Evolutionary conservation across 495 filamentous ascomycete genomes (phyloP), one percentile per base, ranked within the genome.

Genomic region (Rostrohypoxylon terebratum): DNA sequence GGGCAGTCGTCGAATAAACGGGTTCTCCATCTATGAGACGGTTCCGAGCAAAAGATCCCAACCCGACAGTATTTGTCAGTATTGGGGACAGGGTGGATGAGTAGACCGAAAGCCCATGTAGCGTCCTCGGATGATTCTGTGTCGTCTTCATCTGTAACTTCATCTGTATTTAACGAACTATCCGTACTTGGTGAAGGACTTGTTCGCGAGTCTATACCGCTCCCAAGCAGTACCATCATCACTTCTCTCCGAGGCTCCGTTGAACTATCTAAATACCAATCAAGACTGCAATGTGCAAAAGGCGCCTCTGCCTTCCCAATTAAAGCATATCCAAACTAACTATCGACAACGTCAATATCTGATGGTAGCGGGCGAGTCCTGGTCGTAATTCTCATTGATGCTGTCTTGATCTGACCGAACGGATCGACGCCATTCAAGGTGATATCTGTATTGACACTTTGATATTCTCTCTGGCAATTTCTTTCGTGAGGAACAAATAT

Each of bases 141-240:
- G 16, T 45, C 42, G 42, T 5, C 42, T 18, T 45, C 42, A 42
- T 42, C 38, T 28, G 4, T 28, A 28, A 18, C 42, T 18, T 45
- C 42, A 42, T 42, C 38, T 28, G 4, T 28, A 28, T 28, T 4
- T 4, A 4, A 28, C 25, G 25, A 28, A 38, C 34, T 38, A 7
- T 13, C 8, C 6, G 6, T 28, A 4, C 25, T 28, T 28, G 4
- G 1, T 28, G 4, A 28, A 13, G 1, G n/a, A n/a, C n/a, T n/a
- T n/a, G n/a, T n/a, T n/a, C n/a, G n/a, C n/a, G n/a, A n/a, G n/a
- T 38, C 9, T 13, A 47, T 14, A 47, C 21, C 16, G 20, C 14
- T 50, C 44, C 42, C 59, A 50, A 62, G 42, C n/a, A 50, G 21
- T 50, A 34, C 13, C 42, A 62, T 62, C 59, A 20, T 48, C 16